Evolutionary conservation across 176 grass and related monocot species (phyloP).

Genomic region (Microstegium vimineum): DNA sequence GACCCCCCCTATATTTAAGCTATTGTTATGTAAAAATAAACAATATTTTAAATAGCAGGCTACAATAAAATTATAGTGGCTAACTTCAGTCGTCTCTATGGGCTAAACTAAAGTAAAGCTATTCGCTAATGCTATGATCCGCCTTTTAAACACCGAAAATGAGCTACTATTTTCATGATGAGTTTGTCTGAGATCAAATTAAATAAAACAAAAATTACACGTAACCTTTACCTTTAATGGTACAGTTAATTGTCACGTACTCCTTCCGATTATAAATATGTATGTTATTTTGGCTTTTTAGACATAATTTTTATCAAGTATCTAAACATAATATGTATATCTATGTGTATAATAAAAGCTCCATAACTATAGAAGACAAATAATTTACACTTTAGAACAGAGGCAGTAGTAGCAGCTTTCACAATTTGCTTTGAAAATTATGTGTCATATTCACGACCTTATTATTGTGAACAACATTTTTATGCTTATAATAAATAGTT

Average conservation of each 20-base stretch:
- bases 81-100: not conserved
- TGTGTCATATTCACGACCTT: not conserved
- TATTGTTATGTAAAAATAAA: no score
- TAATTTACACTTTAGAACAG: not conserved
- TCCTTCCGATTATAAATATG: not conserved
- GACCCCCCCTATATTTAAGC: no score
- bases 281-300: not conserved
- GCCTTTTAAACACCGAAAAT: not conserved
- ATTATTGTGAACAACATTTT: not conserved
- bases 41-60: not conserved
- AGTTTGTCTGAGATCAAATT: not conserved
- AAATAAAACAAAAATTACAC: not conserved
- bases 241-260: not conserved
- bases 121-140: not conserved
- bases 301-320: not conserved
- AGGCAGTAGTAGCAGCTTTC: no score
- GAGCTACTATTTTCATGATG: conserved; percentile 3
- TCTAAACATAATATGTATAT: no score
- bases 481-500: not conserved
- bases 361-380: not conserved
- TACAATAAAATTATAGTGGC: not conserved
- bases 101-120: not conserved
- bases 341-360: not conserved
- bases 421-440: not conserved
- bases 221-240: not conserved